Conservation (phyloP, 2,329 filamentous ascomycete genomes). For the Curvularia lunata region DNA sequence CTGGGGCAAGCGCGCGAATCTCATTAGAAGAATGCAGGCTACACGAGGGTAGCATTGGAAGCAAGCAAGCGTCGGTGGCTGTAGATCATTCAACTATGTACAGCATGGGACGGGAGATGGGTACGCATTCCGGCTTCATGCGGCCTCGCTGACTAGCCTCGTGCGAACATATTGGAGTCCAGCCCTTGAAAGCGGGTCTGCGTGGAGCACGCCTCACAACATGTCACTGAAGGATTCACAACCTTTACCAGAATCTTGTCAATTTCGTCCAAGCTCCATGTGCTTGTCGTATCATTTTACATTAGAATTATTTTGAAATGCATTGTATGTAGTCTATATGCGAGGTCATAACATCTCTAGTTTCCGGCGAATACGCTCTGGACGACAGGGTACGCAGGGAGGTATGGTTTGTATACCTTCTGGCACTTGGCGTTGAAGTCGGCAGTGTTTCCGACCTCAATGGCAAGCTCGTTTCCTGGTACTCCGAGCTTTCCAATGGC, state of each 20-base stretch:
- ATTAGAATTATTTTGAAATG: background rate
- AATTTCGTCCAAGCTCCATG: background rate
- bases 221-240: background rate
- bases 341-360: background rate
- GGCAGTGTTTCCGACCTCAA: conserved; percentile 35
- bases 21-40: background rate
- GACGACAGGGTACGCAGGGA: conserved; percentile 31
- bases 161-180: background rate
- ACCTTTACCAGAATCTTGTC: background rate
- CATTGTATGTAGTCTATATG: background rate
- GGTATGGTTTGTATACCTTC: conserved; percentile 31
- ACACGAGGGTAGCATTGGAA: no score
- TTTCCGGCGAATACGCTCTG: conserved; percentile 19
- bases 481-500: conserved; percentile 45
- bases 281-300: background rate
- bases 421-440: conserved; percentile 48
- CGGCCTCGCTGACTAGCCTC: background rate
- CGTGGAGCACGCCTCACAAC: background rate
- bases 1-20: background rate
- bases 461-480: conserved; percentile 44
- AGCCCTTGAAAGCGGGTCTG: background rate
- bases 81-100: no score
- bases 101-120: background rate
- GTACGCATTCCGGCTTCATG: background rate
- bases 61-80: no score